Base-by-base conservation (phyloP, 805 yeast genomes). In the Teunomyces kruisii region DNA sequence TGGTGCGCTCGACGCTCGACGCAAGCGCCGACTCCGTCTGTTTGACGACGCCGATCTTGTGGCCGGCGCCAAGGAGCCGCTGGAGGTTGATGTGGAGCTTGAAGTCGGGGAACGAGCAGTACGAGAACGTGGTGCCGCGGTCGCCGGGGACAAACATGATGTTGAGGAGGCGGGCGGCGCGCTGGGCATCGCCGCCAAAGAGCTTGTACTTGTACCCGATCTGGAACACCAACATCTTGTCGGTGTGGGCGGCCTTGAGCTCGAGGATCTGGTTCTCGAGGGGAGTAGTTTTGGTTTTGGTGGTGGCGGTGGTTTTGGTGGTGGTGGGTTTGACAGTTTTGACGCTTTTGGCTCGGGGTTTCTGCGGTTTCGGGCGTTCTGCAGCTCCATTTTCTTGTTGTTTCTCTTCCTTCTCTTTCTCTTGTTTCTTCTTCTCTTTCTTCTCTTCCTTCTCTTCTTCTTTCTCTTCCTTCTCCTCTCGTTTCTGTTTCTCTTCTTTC, bases 151-250 rank as follows among this genome's bases (percentile, higher is more conserved):
- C 72, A 16, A 85, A 70, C 80, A 82, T 83, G 33, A 88, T 85
- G 48, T 85, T 82, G 28, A 90, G 63, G 9, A 84, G 74, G 39
- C 74, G 67, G 9, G 95, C 76, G 0, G 84, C 96, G 4, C 69
- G 67, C 10, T 71, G 74, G 0, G 98, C 97, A 65, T 92, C 97
- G 44, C 82, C 76, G 0, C 96, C 96, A 60, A 80, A 88, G 49
- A 91, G 83, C 57, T 87, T 88, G 67, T 82, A 94, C 62, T 89
- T 90, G 67, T 92, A 94, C 0, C 99, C 99, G 2, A 88, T 95
- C 60, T 94, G 94, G 19, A 92, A 75, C 0, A 94, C 83, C 7
- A 94, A 68, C 1, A 94, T 53, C 42, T 87, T 87, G 52, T 88
- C 96, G 42, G 58, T 58, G 58, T 92, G 68, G 1, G 64, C 55